Evolutionary conservation across 2,329 filamentous ascomycete genomes (phyloP).

Genomic region (Neofusicoccum kwambonambiense): DNA sequence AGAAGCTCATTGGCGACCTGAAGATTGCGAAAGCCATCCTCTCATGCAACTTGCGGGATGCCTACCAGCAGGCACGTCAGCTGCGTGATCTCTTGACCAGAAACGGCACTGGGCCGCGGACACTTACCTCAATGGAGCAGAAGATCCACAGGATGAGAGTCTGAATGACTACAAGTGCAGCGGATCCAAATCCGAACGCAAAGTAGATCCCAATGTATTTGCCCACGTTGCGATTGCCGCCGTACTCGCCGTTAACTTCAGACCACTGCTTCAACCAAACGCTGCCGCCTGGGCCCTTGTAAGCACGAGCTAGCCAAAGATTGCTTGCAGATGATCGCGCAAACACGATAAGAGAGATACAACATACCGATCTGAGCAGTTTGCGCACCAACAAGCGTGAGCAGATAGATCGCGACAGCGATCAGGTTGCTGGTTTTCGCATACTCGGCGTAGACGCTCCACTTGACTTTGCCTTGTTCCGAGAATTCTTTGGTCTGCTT

Average conservation of each 20-base stretch:
- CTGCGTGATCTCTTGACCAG: neutral
- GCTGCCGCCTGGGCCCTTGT: conserved; percentile 60
- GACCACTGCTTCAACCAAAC: conserved; percentile 96
- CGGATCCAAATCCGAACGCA: conserved; percentile 84
- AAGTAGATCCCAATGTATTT: conserved; percentile 97
- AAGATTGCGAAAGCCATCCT: conserved; percentile 97
- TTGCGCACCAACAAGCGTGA: conserved; percentile 76
- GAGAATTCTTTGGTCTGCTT: conserved; percentile 83
- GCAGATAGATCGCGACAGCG: conserved; percentile 77
- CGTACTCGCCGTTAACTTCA: conserved; percentile 68
- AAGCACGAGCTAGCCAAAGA: neutral
- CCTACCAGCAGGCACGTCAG: conserved; percentile 50
- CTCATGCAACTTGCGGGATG: conserved; percentile 93
- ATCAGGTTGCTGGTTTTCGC: conserved; percentile 88
- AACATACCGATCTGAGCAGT: conserved; percentile 72
- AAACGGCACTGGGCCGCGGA: neutral
- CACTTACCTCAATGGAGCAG: conserved; percentile 90
- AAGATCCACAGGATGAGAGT: conserved; percentile 98
- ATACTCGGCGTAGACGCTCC: conserved; percentile 91
- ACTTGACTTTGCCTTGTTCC: conserved; percentile 97
- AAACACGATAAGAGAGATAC: conserved; percentile 13
- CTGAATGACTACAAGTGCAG: conserved; percentile 81
- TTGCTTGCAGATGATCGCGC: neutral
- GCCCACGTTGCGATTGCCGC: conserved; percentile 72
- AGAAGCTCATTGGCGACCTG: conserved; percentile 97